Conservation (phyloP, 116 monocot species). For the Trichopus zeylanicus region DNA sequence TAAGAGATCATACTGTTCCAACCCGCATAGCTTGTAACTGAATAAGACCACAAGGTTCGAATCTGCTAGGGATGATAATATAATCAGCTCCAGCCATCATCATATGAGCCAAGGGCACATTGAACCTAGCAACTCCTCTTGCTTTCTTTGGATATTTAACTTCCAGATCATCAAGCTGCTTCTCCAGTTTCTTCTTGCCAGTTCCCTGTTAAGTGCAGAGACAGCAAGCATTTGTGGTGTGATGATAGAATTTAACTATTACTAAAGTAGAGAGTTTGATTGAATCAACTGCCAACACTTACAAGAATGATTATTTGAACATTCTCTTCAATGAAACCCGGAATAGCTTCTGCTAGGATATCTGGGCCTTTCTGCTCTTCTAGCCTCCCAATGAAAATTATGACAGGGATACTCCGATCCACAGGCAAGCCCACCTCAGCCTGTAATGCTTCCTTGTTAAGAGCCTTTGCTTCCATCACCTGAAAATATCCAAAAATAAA, state of each 20-base stretch:
- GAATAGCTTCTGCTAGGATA: constrained; percentile 78
- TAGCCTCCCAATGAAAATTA: constrained; percentile 81
- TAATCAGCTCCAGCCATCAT: constrained; percentile 65
- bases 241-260: no score
- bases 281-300: constrained; percentile 11
- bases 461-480: constrained; percentile 69
- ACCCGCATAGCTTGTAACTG: constrained; percentile 79
- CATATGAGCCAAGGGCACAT: constrained; percentile 62
- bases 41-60: constrained; percentile 82
- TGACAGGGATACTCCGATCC: constrained; percentile 43
- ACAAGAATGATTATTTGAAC: constrained; percentile 89
- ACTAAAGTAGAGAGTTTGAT: background rate
- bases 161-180: constrained; percentile 45
- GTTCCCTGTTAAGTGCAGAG: constrained; percentile 80
- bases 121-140: constrained; percentile 73
- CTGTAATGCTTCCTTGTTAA: constrained; percentile 87
- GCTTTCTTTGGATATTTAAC: constrained; percentile 60
- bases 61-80: constrained; percentile 72
- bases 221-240: no score
- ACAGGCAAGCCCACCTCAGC: constrained; percentile 84
- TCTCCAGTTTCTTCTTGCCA: constrained; percentile 87
- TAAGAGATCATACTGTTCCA: constrained; percentile 49
- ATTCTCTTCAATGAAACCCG: constrained; percentile 57
- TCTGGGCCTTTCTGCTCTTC: constrained; percentile 98
- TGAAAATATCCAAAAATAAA: constrained; percentile 21